These are phyloP conservation scores for Fonsecaea nubica DNA, from an alignment of 2,329 filamentous ascomycete species.

Conservation along the genomic window DNA sequence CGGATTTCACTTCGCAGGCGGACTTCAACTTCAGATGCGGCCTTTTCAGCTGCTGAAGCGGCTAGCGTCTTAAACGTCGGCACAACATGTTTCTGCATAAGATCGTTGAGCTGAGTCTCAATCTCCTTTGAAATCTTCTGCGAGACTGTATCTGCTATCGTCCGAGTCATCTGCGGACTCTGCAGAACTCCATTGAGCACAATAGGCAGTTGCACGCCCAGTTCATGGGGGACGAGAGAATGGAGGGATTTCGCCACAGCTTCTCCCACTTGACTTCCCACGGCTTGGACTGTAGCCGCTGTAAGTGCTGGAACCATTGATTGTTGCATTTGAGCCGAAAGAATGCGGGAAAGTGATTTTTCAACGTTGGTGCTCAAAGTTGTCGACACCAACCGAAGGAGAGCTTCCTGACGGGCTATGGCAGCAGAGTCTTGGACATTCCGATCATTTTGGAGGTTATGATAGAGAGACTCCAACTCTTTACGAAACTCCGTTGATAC, in stretches of 20 bases:
- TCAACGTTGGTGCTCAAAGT: constrained; percentile 75
- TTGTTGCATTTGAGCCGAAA: constrained; percentile 75
- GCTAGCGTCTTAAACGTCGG: constrained; percentile 71
- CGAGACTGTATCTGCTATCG: constrained; percentile 74
- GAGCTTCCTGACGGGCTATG: constrained; percentile 71
- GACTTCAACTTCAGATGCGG: constrained; percentile 72
- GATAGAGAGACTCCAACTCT: constrained; percentile 64
- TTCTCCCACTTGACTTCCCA: constrained; percentile 74
- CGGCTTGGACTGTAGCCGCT: constrained; percentile 68
- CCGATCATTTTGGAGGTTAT: constrained; percentile 72
- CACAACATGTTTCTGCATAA: constrained; percentile 68
- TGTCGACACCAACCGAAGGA: constrained; percentile 71
- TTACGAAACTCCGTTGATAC: constrained; percentile 56
- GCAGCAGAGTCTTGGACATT: constrained; percentile 67
- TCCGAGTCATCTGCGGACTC: constrained; percentile 73
- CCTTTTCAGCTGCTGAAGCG: constrained; percentile 69
- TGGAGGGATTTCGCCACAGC: constrained; percentile 71
- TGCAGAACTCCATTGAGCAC: constrained; percentile 72
- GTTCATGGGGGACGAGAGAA: constrained; percentile 72
- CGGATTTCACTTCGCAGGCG: constrained; percentile 60
- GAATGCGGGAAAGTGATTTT: constrained; percentile 76
- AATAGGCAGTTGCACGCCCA: constrained; percentile 72
- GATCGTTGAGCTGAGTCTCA: constrained; percentile 70
- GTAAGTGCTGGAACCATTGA: constrained; percentile 77
- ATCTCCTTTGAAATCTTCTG: constrained; percentile 71